phyloP scores from a whole-genome alignment of 169 alveolate genomes.

The Plasmodium ovale region DNA sequence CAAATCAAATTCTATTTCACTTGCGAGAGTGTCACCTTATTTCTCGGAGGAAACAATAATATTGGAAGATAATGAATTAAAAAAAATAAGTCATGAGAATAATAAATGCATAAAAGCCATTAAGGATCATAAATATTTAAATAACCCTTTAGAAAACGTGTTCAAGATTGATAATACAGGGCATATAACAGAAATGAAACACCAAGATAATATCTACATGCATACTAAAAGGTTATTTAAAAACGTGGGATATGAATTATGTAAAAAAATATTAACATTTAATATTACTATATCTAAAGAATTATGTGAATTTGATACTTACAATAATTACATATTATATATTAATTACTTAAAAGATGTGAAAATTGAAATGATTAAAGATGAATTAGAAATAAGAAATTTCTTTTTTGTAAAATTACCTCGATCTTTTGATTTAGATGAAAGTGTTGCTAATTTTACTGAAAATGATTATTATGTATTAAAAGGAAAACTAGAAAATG shows the following conservation, averaged over 20 bases:
- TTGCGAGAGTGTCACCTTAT: slow-evolving; percentile 24
- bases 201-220: slow-evolving; percentile 11
- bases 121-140: slow-evolving; percentile 9
- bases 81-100: slow-evolving; percentile 16
- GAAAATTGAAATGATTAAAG: background rate
- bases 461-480: slow-evolving; percentile 19
- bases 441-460: slow-evolving; percentile 18
- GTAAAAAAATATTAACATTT: slow-evolving; percentile 33
- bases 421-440: background rate
- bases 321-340: slow-evolving; percentile 16
- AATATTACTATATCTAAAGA: slow-evolving; percentile 23
- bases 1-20: background rate
- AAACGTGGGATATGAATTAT: background rate
- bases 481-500: slow-evolving; percentile 61
- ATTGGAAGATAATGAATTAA: slow-evolving; percentile 15
- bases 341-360: slow-evolving; percentile 10
- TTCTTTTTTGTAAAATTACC: slow-evolving; percentile 33
- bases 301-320: slow-evolving; percentile 38
- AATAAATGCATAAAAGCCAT: slow-evolving; percentile 30
- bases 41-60: slow-evolving; percentile 22
- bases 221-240: slow-evolving; percentile 7
- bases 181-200: background rate
- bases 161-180: slow-evolving; percentile 4
- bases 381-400: slow-evolving; percentile 5
- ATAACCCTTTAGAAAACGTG: background rate